phyloP scores from a whole-genome alignment of 1,284 basidiomycete species.

The Rhizoctonia solani region DNA sequence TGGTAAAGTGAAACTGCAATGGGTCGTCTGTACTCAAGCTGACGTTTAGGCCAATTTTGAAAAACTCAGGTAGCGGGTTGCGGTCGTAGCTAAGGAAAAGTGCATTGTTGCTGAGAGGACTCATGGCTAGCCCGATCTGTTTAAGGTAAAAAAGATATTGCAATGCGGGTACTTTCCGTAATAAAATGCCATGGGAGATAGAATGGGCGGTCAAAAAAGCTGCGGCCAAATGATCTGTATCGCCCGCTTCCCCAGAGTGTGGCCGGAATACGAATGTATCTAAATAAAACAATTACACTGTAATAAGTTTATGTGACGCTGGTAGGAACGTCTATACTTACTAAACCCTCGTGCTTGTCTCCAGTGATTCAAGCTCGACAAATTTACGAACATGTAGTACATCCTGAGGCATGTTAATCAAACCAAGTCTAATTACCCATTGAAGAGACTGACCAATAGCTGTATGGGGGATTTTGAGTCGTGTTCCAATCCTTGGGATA shows the following conservation, averaged over 20 bases:
- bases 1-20: constrained; percentile 94
- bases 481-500: constrained; percentile 91
- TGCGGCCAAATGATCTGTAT: constrained; percentile 95
- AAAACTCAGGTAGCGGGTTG: constrained; percentile 96
- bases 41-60: constrained; percentile 95
- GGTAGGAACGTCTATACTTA: constrained; percentile 49
- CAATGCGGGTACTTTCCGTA: constrained; percentile 94
- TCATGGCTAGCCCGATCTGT: constrained; percentile 98
- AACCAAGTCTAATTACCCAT: neutral
- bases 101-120: constrained; percentile 96
- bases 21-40: constrained; percentile 97
- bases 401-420: constrained; percentile 57
- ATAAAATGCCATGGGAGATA: constrained; percentile 96
- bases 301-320: no score
- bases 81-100: constrained; percentile 96
- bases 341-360: constrained; percentile 87
- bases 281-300: constrained; percentile 44
- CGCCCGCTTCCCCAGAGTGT: constrained; percentile 97
- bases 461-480: constrained; percentile 88
- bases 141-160: constrained; percentile 96
- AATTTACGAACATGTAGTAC: constrained; percentile 98
- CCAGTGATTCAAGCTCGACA: constrained; percentile 95
- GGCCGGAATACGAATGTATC: constrained; percentile 97
- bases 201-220: constrained; percentile 97
- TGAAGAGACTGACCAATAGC: constrained; percentile 78